Conservation (phyloP, 73 alveolate genomes). For the Tetrahymena borealis region DNA sequence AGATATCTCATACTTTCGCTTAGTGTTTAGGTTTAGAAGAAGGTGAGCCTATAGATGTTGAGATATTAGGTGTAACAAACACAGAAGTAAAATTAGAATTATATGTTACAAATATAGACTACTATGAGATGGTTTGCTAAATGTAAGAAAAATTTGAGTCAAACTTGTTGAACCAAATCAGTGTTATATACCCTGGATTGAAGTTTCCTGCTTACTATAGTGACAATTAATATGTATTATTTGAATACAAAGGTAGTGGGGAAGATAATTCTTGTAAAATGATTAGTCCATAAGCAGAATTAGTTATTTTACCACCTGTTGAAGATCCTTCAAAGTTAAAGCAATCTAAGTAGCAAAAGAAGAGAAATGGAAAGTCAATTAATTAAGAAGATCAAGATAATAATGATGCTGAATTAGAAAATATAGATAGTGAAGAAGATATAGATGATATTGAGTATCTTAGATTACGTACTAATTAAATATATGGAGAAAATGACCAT, state of each 20-base stretch:
- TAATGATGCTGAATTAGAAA: neutral
- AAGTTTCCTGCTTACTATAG: neutral
- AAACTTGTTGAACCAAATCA: neutral
- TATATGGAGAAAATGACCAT: neutral
- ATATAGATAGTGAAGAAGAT: neutral
- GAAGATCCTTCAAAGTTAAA: neutral
- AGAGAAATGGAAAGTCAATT: neutral
- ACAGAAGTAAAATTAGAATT: neutral
- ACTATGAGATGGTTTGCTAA: neutral
- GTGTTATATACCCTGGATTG: neutral
- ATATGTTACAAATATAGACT: neutral
- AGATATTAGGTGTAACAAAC: neutral
- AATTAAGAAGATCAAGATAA: neutral
- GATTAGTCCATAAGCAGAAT: neutral
- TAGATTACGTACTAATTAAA: neutral
- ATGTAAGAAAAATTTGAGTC: neutral
- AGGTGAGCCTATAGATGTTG: neutral
- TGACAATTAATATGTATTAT: neutral
- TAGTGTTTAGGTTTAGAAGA: neutral
- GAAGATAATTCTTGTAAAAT: neutral
- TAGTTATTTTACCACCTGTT: neutral
- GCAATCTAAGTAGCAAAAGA: neutral
- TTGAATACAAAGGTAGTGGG: neutral
- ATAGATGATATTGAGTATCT: neutral
- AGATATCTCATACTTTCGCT: neutral